Conservation (phyloP, 441 rosid genomes). For the Omphalea diandra region DNA sequence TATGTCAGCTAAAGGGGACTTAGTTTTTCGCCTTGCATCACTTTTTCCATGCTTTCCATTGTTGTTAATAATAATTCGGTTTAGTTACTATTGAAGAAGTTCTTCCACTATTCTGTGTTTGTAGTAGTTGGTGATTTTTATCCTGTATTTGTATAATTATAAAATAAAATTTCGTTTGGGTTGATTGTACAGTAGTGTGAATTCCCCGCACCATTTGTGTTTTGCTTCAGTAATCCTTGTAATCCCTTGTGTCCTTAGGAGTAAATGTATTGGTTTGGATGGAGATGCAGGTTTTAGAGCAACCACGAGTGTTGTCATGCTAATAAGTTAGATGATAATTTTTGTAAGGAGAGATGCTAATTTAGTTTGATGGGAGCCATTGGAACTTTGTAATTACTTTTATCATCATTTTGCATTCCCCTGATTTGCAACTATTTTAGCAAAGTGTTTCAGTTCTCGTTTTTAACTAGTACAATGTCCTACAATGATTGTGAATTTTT, state of each 20-base stretch:
- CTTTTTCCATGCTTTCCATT: background rate
- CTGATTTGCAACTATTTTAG: background rate
- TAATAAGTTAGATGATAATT: background rate
- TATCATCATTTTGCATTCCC: background rate
- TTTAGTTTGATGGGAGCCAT: background rate
- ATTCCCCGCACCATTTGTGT: background rate
- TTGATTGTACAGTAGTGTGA: background rate
- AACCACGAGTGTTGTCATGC: background rate
- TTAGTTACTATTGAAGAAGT: background rate
- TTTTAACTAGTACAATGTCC: background rate
- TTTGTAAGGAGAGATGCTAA: background rate
- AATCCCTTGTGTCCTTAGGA: background rate
- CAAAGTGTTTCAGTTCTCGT: background rate
- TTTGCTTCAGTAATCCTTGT: background rate
- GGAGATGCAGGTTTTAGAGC: background rate
- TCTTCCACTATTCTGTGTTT: constrained; percentile 1
- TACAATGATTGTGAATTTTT: background rate
- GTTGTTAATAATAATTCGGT: no score
- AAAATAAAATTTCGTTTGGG: background rate
- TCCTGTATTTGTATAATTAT: background rate
- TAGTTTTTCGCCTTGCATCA: background rate
- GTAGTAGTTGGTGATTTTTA: constrained; percentile 2
- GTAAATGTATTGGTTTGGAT: background rate
- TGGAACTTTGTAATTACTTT: background rate
- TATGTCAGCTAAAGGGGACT: background rate